Evolutionary conservation across 257 asterid species (phyloP).

Genomic region (Perilla frutescens): DNA sequence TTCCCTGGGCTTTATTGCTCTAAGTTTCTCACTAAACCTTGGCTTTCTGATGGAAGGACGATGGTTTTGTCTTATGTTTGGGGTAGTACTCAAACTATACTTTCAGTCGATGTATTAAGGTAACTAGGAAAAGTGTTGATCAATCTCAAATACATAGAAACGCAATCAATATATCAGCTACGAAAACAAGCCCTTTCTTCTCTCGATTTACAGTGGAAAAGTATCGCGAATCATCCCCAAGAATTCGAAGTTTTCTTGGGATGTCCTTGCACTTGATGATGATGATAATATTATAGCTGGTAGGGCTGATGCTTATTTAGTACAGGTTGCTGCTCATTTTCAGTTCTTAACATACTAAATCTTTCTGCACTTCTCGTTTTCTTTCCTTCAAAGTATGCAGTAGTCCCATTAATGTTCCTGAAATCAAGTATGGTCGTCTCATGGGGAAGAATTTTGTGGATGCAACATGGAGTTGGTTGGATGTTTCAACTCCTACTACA

Average conservation of each 20-base stretch:
- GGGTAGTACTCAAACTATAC: constrained; percentile 72
- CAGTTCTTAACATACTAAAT: constrained; percentile 22
- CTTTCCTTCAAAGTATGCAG: constrained; percentile 59
- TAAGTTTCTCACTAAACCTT: constrained; percentile 57
- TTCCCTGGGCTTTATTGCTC: constrained; percentile 85
- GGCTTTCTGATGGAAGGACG: constrained; percentile 91
- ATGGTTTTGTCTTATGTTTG: constrained; percentile 71
- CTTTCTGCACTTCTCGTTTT: constrained; percentile 17
- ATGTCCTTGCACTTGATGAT: constrained; percentile 70
- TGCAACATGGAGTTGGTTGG: constrained; percentile 76
- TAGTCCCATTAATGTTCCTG: constrained; percentile 77
- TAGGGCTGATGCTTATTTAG: constrained; percentile 35
- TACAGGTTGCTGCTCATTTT: not conserved
- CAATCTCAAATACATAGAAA: constrained; percentile 9
- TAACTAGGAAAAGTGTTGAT: constrained; percentile 36
- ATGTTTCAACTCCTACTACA: constrained; percentile 60
- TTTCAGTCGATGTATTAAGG: constrained; percentile 77
- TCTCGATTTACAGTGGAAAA: constrained; percentile 58
- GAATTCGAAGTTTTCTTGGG: constrained; percentile 71
- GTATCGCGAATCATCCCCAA: constrained; percentile 74
- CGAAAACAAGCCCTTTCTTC: constrained; percentile 15
- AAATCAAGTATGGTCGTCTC: constrained; percentile 69
- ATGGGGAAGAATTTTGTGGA: constrained; percentile 37
- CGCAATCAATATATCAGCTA: constrained; percentile 15
- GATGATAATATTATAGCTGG: constrained; percentile 72